Evolutionary conservation across 2,329 filamentous ascomycete genomes (phyloP).

Genomic region (Sarocladium oryzae): DNA sequence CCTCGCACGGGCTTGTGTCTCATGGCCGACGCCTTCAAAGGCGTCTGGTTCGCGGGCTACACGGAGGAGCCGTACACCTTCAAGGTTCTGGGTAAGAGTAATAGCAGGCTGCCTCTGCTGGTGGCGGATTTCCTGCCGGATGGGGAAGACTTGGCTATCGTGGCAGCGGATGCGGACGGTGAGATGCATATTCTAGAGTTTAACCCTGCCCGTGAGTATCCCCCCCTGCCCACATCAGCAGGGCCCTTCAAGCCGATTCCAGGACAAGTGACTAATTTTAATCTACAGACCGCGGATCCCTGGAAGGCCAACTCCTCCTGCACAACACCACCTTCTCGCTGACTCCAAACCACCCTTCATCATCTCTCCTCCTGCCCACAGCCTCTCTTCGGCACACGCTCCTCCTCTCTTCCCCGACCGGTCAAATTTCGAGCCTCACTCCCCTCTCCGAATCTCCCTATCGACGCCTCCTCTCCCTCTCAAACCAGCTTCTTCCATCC

Average conservation of each 20-base stretch:
- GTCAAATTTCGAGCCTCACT: conserved; percentile 69
- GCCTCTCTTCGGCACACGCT: conserved; percentile 43
- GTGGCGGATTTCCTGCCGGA: conserved; percentile 85
- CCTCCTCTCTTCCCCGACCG: conserved; percentile 68
- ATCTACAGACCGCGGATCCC: conserved; percentile 74
- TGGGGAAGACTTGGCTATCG: conserved; percentile 72
- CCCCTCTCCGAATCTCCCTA: conserved; percentile 76
- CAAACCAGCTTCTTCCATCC: conserved; percentile 70
- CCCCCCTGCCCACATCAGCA: neutral
- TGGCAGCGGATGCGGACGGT: conserved; percentile 77
- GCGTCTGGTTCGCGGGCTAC: conserved; percentile 93
- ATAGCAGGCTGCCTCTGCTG: conserved; percentile 69
- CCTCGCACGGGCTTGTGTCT: conserved; percentile 78
- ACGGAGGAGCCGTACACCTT: conserved; percentile 96
- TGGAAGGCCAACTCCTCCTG: conserved; percentile 80
- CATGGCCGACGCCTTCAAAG: conserved; percentile 86
- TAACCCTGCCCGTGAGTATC: conserved; percentile 77
- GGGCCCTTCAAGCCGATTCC: too few relatives aligned
- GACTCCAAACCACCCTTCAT: conserved; percentile 68
- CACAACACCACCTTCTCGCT: conserved; percentile 84
- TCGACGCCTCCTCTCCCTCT: conserved; percentile 73
- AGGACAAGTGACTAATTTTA: neutral
- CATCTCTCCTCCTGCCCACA: conserved; percentile 68
- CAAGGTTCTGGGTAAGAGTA: conserved; percentile 84
- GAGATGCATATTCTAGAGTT: conserved; percentile 88